Base-by-base conservation (phyloP, 2,329 filamentous ascomycete species). In the Claviceps digitariae region DNA sequence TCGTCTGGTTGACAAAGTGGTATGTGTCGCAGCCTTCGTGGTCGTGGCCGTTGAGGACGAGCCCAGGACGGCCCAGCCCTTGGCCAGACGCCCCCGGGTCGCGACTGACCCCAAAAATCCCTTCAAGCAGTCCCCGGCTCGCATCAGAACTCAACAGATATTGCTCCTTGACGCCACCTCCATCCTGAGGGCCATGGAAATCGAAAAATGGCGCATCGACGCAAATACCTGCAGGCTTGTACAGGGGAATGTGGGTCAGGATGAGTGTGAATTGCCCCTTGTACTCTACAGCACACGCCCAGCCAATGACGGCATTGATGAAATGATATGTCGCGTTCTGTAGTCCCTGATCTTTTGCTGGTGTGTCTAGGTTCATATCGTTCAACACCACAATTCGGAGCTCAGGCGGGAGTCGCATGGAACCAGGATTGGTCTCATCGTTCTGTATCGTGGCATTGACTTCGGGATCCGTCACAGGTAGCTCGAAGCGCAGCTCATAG, bases 21-120 rank as follows among this genome's bases (percentile, higher is more conserved):
- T 86, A 85, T 8, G 84, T 86, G 67, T 97, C 90, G 65, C 93
- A 98, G 7, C 93, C 93, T 60, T 87, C 87, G 66, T 98, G 93
- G 64, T 98, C 93, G 65, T 98, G 93, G 0, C 93, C 93, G 49
- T 90, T 96, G 41, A 98, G 70, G 27, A 98, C 82, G 6, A 97
- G 71, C 1, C 91, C 90, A 9, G 74, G 77, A 17, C 88, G 75
- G 1, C 89, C 88, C 51, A 71, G 70, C 1, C 89, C 89, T 12
- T 69, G 64, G 0, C 74, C 81, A 0, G 80, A 72, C 0, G 79
- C 84, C 31, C 71, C 67, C 1, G 71, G 61, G 57, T 87, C 77
- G 6, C 78, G 80, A 61, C 74, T 87, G 68, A 93, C 81, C 12
- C 89, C 89, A 59, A 88, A 90, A 2, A 97, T 78, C 1, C 89